Evolutionary conservation across 306 rosid species (phyloP).

Genomic region (Cicer arietinum): DNA sequence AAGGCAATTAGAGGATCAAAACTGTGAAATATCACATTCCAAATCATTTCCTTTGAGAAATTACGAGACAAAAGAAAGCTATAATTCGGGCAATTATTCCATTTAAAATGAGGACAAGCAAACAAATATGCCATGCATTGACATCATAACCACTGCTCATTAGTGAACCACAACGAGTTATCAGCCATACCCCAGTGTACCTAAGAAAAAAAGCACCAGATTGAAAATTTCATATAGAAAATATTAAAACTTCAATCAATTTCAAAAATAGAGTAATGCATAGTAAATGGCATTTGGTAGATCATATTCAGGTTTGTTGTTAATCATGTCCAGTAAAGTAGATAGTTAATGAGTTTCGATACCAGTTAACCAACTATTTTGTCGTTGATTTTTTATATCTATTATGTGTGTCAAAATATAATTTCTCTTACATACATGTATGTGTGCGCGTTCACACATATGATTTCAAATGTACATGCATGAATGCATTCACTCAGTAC

Average conservation of each 20-base stretch:
- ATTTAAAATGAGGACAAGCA: slow-evolving; percentile 47
- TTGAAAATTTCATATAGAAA: slow-evolving; percentile 20
- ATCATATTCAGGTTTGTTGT: too few species aligned
- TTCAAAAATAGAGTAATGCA: background rate
- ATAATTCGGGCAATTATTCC: slow-evolving; percentile 52
- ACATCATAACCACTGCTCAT: slow-evolving; percentile 55
- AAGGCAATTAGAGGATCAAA: background rate
- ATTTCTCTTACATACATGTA: background rate
- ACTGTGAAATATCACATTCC: background rate
- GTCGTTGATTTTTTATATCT: too few species aligned
- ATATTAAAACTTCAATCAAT: background rate
- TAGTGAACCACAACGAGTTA: slow-evolving; percentile 64
- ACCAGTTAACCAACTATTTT: too few species aligned
- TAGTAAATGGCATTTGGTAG: background rate
- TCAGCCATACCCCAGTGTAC: slow-evolving; percentile 81
- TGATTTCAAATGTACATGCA: slow-evolving; percentile 15
- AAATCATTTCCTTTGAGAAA: slow-evolving; percentile 56
- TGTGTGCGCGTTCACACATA: background rate
- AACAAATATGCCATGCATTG: slow-evolving; percentile 56
- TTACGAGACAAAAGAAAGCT: slow-evolving; percentile 58
- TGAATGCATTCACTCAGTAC: slow-evolving; percentile 8
- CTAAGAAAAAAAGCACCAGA: slow-evolving; percentile 45
- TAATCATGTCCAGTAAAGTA: too few species aligned
- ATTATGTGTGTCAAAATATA: too few species aligned
- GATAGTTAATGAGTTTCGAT: too few species aligned